Evolutionary conservation across 352 stramenopile species (phyloP).

Genomic region (Globisporangium orthogonon): DNA sequence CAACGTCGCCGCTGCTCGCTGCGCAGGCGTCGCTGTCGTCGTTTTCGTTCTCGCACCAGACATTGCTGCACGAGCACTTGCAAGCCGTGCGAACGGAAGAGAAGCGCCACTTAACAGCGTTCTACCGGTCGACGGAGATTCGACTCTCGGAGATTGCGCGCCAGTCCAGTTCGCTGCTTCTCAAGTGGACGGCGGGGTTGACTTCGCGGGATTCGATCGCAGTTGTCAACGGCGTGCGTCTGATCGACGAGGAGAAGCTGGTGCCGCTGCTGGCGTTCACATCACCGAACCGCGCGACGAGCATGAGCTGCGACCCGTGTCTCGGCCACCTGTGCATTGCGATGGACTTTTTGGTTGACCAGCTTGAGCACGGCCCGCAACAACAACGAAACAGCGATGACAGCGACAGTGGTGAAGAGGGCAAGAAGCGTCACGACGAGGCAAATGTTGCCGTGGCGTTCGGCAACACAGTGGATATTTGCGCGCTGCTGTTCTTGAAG

Average conservation of each 20-base stretch:
- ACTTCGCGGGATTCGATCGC: slow-evolving; percentile 30
- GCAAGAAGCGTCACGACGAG: slow-evolving; percentile 1
- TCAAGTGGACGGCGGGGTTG: slow-evolving; percentile 44
- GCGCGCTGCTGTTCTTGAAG: slow-evolving; percentile 57
- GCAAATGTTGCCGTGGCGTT: neutral
- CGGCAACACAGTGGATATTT: slow-evolving; percentile 39
- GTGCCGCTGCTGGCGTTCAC: slow-evolving; percentile 40
- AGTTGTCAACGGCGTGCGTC: slow-evolving; percentile 35
- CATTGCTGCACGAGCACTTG: slow-evolving; percentile 55
- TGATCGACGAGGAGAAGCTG: slow-evolving; percentile 54
- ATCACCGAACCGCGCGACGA: slow-evolving; percentile 37
- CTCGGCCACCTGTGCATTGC: slow-evolving; percentile 51
- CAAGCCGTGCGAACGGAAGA: slow-evolving; percentile 26
- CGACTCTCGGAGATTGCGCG: slow-evolving; percentile 40
- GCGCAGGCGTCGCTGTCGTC: slow-evolving; percentile 22
- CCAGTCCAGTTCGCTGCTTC: slow-evolving; percentile 33
- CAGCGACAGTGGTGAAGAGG: slow-evolving; percentile 3
- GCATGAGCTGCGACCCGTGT: slow-evolving; percentile 37
- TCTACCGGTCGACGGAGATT: slow-evolving; percentile 40
- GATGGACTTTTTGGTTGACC: slow-evolving; percentile 59
- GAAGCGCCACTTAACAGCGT: slow-evolving; percentile 25
- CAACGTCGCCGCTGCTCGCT: slow-evolving; percentile 26
- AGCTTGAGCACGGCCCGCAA: slow-evolving; percentile 22
- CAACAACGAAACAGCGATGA: slow-evolving; percentile 5
- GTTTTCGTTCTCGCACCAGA: slow-evolving; percentile 50